Conservation (phyloP, 345 rosid genomes). For the Pistacia integerrima region DNA sequence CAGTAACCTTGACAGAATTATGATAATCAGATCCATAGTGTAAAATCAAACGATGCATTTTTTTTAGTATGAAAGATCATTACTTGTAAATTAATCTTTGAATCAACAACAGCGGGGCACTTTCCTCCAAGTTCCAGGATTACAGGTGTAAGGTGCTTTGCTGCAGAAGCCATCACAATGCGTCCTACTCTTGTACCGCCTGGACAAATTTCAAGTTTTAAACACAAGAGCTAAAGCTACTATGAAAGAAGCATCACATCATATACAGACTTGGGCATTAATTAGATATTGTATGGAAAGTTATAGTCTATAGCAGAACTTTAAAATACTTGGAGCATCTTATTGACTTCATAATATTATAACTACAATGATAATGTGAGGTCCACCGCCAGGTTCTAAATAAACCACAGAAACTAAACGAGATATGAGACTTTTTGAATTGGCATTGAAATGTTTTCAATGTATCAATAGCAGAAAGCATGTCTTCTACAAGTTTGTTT, state of each 20-base stretch:
- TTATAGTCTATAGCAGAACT: too few relatives aligned
- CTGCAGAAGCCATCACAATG: slow-evolving; percentile 62
- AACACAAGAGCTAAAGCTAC: too few relatives aligned
- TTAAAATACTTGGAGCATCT: neutral
- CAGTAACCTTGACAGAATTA: slow-evolving; percentile 37
- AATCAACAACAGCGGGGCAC: slow-evolving; percentile 59
- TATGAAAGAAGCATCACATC: neutral
- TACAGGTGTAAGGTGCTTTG: slow-evolving; percentile 56
- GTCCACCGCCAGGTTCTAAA: neutral
- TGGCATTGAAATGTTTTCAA: neutral
- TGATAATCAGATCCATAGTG: neutral
- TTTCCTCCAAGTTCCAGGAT: slow-evolving; percentile 60
- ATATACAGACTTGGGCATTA: too few relatives aligned
- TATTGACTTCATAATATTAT: neutral
- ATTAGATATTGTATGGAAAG: too few relatives aligned
- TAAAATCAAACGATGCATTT: neutral
- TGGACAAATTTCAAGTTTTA: slow-evolving; percentile 3
- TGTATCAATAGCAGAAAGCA: neutral
- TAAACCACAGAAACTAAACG: neutral
- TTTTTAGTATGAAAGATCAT: neutral
- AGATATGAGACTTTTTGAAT: neutral
- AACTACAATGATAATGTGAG: neutral
- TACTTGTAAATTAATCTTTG: slow-evolving; percentile 42
- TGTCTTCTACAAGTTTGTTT: neutral
- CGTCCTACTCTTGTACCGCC: slow-evolving; percentile 51